A percentile compares a stretch with the other conserved stretches of the same genome.
Evolutionary conservation across 257 asterid species (phyloP).

Genomic region (Rhazya stricta): DNA sequence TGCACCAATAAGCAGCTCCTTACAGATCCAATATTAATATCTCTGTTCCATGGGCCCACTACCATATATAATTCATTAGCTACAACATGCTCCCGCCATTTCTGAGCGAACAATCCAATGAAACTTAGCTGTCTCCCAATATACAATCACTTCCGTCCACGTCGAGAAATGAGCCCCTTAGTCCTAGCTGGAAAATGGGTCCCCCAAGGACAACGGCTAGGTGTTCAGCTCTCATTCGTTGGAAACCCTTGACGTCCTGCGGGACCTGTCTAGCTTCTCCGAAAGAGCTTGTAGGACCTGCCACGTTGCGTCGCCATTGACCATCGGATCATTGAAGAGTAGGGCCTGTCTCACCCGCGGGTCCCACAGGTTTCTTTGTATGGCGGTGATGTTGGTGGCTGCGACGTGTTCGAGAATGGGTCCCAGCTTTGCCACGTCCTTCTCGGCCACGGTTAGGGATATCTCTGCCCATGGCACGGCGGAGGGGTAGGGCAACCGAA

Average conservation of each 20-base stretch:
- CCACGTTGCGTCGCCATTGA: constrained; percentile 88
- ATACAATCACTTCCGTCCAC: constrained; percentile 20
- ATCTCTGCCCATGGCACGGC: constrained; percentile 75
- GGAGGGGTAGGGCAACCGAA: constrained; percentile 60
- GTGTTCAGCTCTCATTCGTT: constrained; percentile 22
- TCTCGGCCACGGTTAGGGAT: constrained; percentile 70
- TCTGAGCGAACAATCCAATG: constrained; percentile 15
- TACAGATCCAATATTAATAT: neutral
- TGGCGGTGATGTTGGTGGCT: constrained; percentile 49
- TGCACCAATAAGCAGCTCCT: neutral
- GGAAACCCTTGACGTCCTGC: constrained; percentile 32
- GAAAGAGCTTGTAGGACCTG: constrained; percentile 46
- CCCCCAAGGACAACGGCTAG: constrained; percentile 9
- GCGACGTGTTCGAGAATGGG: constrained; percentile 61
- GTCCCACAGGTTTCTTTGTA: constrained; percentile 61
- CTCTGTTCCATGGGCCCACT: neutral
- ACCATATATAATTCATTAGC: neutral
- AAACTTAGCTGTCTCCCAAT: constrained; percentile 51
- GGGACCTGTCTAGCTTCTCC: constrained; percentile 41
- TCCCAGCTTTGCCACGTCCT: constrained; percentile 55
- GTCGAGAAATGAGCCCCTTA: neutral
- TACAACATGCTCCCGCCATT: neutral
- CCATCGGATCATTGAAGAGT: constrained; percentile 42
- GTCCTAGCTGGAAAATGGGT: constrained; percentile 17
- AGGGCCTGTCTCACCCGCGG: constrained; percentile 45